Conservation (phyloP, 2,329 filamentous ascomycete species). For the Diaporthe sp. region DNA sequence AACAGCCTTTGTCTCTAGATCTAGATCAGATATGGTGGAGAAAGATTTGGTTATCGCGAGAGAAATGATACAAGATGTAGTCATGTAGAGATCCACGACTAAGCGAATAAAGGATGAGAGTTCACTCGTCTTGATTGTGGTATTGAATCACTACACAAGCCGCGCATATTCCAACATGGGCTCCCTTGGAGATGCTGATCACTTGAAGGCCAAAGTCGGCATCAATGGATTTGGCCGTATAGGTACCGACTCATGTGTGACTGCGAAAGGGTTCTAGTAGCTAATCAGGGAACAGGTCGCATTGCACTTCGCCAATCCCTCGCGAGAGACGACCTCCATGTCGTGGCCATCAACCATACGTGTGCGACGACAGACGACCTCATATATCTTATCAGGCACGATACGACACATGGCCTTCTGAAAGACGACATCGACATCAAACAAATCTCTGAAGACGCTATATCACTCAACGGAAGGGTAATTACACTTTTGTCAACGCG, state of each 20-base stretch:
- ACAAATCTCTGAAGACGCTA: background rate
- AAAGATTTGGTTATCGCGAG: background rate
- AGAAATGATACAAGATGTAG: constrained; percentile 1
- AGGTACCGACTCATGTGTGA: background rate
- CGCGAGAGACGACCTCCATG: background rate
- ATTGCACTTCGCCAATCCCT: constrained; percentile 3
- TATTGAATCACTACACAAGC: background rate
- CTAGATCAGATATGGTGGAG: background rate
- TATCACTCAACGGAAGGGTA: background rate
- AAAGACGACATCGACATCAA: background rate
- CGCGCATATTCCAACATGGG: background rate
- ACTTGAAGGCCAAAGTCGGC: background rate
- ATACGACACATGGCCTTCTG: background rate
- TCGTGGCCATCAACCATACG: background rate
- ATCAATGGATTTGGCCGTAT: constrained; percentile 3
- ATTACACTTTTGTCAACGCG: background rate
- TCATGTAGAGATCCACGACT: background rate
- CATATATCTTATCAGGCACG: constrained; percentile 4
- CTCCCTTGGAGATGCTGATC: background rate
- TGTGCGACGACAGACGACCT: background rate
- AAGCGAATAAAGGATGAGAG: background rate
- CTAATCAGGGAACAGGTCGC: constrained; percentile 1
- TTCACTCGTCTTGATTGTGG: background rate
- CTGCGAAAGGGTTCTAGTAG: background rate
- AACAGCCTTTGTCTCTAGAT: background rate